Conservation (phyloP, 2,329 filamentous ascomycete genomes). For the Colletotrichum sp. region DNA sequence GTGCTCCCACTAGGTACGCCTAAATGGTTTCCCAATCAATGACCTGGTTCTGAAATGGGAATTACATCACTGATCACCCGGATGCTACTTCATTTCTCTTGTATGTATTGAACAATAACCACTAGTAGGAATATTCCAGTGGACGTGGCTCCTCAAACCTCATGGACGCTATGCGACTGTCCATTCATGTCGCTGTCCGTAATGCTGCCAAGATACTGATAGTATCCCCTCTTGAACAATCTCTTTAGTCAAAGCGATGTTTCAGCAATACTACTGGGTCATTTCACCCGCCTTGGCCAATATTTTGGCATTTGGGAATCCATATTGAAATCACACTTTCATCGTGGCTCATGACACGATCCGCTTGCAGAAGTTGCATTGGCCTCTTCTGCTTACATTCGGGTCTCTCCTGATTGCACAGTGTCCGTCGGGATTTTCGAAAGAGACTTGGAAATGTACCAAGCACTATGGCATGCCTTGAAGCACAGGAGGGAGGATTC, state of each 20-base stretch:
- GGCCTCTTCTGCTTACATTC: not conserved
- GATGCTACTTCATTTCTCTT: not conserved
- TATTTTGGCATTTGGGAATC: not conserved
- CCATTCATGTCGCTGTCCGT: not conserved
- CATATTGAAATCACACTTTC: not conserved
- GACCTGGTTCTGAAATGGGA: rapidly evolving
- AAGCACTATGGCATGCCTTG: not conserved
- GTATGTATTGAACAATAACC: too few species aligned
- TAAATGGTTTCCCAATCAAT: not conserved
- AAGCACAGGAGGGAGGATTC: not conserved
- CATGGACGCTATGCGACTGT: not conserved
- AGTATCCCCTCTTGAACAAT: not conserved
- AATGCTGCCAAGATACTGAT: not conserved
- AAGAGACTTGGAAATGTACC: not conserved
- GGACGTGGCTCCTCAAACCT: not conserved
- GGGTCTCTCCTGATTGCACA: not conserved
- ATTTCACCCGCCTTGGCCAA: not conserved
- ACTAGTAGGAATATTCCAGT: not conserved
- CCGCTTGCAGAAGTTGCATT: not conserved
- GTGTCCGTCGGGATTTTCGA: not conserved
- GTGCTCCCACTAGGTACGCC: not conserved
- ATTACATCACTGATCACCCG: not conserved
- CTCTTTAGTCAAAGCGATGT: not conserved
- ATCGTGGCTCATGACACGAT: not conserved
- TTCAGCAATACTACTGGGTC: not conserved